Evolutionary conservation across 305 asterid genomes (phyloP), one percentile per base, ranked within the genome.

Genomic region (Plantago coronopus): DNA sequence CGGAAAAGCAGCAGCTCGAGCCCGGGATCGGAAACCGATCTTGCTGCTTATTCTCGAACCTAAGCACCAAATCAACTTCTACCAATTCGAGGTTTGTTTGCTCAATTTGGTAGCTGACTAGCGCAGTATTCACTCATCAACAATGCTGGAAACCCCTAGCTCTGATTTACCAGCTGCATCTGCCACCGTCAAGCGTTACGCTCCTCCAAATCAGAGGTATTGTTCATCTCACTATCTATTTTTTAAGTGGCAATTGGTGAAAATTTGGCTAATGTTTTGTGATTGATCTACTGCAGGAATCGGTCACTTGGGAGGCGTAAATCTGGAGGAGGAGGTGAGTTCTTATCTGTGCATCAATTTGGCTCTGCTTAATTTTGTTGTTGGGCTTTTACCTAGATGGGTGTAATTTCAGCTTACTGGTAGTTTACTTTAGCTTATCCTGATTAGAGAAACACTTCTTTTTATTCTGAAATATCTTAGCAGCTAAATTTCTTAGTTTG

Each of bases 141-240:
- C 68, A 64, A 91, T 91, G 97, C 85, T 80, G 78, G 96, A 91
- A 64, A 83, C 70, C 74, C 83, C 83, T 73, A 70, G 78, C 67
- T 61, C 75, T 46, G 94, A 83, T 71, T 69, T 86, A 67, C 70
- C 83, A 45, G 76, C 86, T 67, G 37, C 77, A 59, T 71, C 79
- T 61, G 84, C 87, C 64, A 66, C 83, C 71, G 83, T 83, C 73
- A 88, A 84, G 76, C 94, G 94, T 62, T 91, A 88, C 66, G 96
- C 96, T 16, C 96, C 94, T 66, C 96, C 96, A 59, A 85, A 85
- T 76, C 97, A 91, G 61, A 79, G 96, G 97, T 91, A 77, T n/a
- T n/a, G n/a, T n/a, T n/a, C n/a, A n/a, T n/a, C 34, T 13, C 1
- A 0, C 34, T 31, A 17, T 37, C 4, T 0, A 21, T 50, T 22